Base-by-base conservation (phyloP, 345 rosid genomes). In the Bretschneidera sinensis region DNA sequence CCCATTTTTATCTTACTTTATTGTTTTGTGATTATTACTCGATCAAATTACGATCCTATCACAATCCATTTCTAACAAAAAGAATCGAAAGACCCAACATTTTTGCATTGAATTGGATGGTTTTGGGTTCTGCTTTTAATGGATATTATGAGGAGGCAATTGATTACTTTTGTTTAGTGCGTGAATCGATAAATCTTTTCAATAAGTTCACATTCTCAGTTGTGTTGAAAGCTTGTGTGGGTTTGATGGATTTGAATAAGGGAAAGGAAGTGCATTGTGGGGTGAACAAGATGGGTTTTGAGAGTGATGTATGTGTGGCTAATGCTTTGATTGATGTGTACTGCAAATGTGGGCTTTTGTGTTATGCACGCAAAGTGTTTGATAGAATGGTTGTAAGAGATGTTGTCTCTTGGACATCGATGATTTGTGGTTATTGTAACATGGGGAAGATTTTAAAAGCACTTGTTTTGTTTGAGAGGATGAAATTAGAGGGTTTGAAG, bases 31-130 rank as follows among this genome's bases (percentile, higher is more conserved):
- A n/a, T n/a, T n/a, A n/a, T n/a, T n/a, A n/a, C n/a, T n/a, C n/a
- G n/a, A n/a, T n/a, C n/a, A n/a, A n/a, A n/a, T n/a, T n/a, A n/a
- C n/a, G n/a, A n/a, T n/a, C n/a, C n/a, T n/a, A n/a, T n/a, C n/a
- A n/a, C n/a, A n/a, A n/a, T n/a, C n/a, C n/a, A n/a, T n/a, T n/a
- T n/a, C n/a, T n/a, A n/a, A n/a, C n/a, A n/a, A 49, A 70, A 28
- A 64, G 50, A 57, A 76, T 72, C 20, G 68, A 39, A 13, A 51
- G 54, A 25, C 78, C 71, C 15, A 70, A 68, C 61, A 76, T 62
- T 53, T 75, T 79, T 51, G 75, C 76, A 2, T 51, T 79, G 71
- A 79, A 82, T 63, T 82, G 80, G 84, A 76, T 79, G 84, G 75
- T 74, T 35, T 68, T 71, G 39, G 70, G 68, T 50, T 68, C 66